Percentiles rank a stretch among this genome's conserved stretches.
phyloP scores from a whole-genome alignment of 225 moss, liverwort and hornwort species.

The Pseudisothecium myosuroides region DNA sequence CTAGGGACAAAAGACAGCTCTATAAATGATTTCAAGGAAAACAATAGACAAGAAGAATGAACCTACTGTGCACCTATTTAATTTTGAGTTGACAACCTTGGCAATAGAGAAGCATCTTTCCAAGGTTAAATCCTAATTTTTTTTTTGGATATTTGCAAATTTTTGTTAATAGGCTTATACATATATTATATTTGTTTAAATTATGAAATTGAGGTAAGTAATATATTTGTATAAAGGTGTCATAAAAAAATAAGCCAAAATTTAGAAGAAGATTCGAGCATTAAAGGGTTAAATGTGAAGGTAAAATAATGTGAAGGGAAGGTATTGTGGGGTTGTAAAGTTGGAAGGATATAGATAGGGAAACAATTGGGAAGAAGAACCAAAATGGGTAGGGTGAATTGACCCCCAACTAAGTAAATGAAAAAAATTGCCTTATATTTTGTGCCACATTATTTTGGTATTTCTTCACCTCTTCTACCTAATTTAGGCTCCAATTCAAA shows the following conservation, averaged over 20 bases:
- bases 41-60: not conserved
- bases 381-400: too few relatives aligned
- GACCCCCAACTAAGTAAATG: too few relatives aligned
- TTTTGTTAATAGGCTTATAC: not conserved
- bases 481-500: too few relatives aligned
- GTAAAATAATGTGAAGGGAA: not conserved
- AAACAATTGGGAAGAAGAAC: not conserved
- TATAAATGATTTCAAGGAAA: not conserved
- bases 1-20: rapidly evolving
- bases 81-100: not conserved
- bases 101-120: not conserved
- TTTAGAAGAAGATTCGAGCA: not conserved
- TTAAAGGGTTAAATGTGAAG: not conserved
- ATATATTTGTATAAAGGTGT: not conserved
- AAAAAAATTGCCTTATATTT: too few relatives aligned
- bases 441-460: too few relatives aligned
- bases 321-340: rapidly evolving
- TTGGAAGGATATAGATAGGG: not conserved
- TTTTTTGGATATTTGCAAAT: not conserved
- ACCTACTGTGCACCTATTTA: too few relatives aligned
- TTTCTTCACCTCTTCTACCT: too few relatives aligned
- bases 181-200: not conserved
- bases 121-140: rapidly evolving
- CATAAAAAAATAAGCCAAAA: not conserved
- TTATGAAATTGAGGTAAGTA: not conserved